These are phyloP conservation scores for Cucurbita pepo DNA, from an alignment of 306 rosid species.

Conservation along the genomic window DNA sequence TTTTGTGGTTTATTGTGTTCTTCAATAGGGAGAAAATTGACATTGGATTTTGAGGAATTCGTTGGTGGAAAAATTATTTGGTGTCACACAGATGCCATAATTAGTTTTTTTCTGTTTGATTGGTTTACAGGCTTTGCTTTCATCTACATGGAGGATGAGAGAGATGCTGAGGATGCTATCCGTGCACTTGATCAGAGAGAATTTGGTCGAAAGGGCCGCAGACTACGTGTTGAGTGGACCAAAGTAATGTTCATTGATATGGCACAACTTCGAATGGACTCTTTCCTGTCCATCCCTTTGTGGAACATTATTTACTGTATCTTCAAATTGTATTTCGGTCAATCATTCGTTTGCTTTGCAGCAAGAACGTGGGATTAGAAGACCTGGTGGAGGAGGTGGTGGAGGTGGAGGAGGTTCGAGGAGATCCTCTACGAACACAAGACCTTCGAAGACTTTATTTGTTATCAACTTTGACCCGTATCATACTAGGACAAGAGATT, in stretches of 20 bases:
- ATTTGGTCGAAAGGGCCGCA: conserved; percentile 85
- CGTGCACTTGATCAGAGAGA: conserved; percentile 71
- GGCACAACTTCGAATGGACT: background rate
- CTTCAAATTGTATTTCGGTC: background rate
- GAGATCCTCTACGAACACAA: conserved; percentile 52
- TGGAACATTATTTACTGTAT: background rate
- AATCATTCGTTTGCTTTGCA: conserved; percentile 15
- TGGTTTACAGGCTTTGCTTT: conserved; percentile 74
- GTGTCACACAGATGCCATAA: background rate
- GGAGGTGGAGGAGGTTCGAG: conserved; percentile 34
- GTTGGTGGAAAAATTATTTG: conserved; percentile 12
- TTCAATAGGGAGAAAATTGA: conserved; percentile 26
- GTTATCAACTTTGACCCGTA: conserved; percentile 90
- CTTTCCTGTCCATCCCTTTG: background rate
- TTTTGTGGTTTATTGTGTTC: conserved; percentile 22
- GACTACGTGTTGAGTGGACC: conserved; percentile 99
- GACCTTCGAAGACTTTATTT: conserved; percentile 87
- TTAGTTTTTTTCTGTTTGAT: background rate
- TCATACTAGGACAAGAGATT: conserved; percentile 82
- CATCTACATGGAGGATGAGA: conserved; percentile 91
- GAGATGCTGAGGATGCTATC: conserved; percentile 94
- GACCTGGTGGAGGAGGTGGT: conserved; percentile 28
- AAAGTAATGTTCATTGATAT: conserved; percentile 34
- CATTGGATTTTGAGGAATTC: conserved; percentile 21
- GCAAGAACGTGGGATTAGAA: conserved; percentile 87